Evolutionary conservation across 305 asterid species (phyloP), one percentile per base, ranked within the genome.

Genomic region (Fraxinus platypoda): DNA sequence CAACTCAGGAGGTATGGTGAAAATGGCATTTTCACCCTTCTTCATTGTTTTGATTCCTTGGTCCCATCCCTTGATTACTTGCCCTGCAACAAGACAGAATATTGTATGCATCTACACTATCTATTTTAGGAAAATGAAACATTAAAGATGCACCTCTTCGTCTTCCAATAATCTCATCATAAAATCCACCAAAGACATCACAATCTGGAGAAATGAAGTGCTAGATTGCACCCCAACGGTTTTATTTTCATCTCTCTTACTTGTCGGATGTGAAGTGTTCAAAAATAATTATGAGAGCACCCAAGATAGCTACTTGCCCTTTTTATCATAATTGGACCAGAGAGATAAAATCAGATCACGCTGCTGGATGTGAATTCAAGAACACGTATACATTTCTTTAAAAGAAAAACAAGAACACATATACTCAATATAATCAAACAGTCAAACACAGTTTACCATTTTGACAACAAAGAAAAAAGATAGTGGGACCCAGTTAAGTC

Each of bases 51-150:
- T 94, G 62, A 94, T 95, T 76, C 98, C 99, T 79, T 17, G 91
- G 74, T 95, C 98, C 97, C 97, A 95, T 85, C 98, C 98, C 89
- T 87, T 95, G 74, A 95, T 95, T 17, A 95, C 99, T 91, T 95
- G 96, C 17, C 99, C 99, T 95, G 89, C 73, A 75, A 84, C 83
- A 68, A 12, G 59, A 49, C 57, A n/a, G 23, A 52, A 75, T 75
- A 1, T 15, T 2, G n/a, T 8, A 49, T 49, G 59, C 8, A 68
- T 68, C n/a, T 68, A 7, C 21, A 68, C 25, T 21, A 46, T 23
- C 12, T 12, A 70, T 2, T 9, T 33, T 81, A n/a, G 30, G 21
- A 30, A 64, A 5, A 72, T 28, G 54, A 7, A n/a, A 41, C 68
- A 64, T 34, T 77, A 3, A 37, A 49, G 21, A 49, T 49, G 59